Evolutionary conservation across 805 yeast genomes (phyloP), one percentile per base, ranked within the genome.

Genomic region (Candida awuae): DNA sequence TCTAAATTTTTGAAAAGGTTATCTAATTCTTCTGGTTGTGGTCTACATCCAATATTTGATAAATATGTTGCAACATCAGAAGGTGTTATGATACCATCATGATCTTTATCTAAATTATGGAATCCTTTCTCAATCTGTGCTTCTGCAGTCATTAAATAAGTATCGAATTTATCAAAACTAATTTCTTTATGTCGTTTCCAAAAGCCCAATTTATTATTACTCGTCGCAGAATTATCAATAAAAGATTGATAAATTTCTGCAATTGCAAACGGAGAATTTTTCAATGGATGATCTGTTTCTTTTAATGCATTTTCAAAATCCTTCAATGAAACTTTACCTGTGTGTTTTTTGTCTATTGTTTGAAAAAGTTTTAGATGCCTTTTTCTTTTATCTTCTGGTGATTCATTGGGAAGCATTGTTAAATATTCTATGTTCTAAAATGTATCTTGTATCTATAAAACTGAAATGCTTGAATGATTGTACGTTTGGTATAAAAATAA

Each of bases 31-130:
- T 66, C 57, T 10, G 65, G 65, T 3, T 74, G 67, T 10, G 84
- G 77, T 15, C 65, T 59, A 35, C 77, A 59, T 10, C 78, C 71
- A 42, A 84, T 65, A 12, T 71, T 58, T 21, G 63, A 63, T 42
- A 88, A 63, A 49, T 90, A 94, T 17, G 61, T 66, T 29, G 71
- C 70, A 34, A 90, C 74, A 51, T 88, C 96, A 1, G 67, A 64
- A 32, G 73, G 67, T 33, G 75, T 73, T 25, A 87, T 67, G 43
- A 58, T 71, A 1, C 95, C 95, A 54, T 84, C 94, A 35, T 76
- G 63, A 51, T 85, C 85, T 29, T 63, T 61, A 57, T 85, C 95
- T 28, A 85, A 70, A 40, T 65, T 72, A 37, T 66, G 63, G 56
- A 86, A 85, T 0, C 94, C 92, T 31, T 61, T 63, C 26, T 69